Evolutionary conservation across 257 asterid species (phyloP), one percentile per base, ranked within the genome.

Genomic region (Fraxinus anomala): DNA sequence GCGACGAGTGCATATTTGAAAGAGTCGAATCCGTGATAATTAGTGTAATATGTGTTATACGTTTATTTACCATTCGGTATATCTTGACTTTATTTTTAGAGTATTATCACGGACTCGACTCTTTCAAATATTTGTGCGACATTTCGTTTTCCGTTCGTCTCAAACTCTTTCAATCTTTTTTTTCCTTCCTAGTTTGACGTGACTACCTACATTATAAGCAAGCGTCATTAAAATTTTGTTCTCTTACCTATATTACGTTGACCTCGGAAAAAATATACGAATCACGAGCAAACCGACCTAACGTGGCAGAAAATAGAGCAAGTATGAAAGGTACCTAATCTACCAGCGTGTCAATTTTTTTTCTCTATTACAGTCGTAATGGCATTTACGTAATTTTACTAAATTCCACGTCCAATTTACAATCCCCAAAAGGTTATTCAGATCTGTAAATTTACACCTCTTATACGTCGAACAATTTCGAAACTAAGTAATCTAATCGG

Each of bases 301-400:
- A 68, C 6, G 1, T 68, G 84, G 75, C 78, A 59, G 30, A 70
- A 5, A 1, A 44, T 34, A n/a, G 11, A 73, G 87, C 80, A 82
- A 77, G 76, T 80, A 42, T 24, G 0, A 0, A 1, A 0, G 2
- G 0, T 42, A 0, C 74, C n/a, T n/a, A 47, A 42, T 63, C 80
- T 44, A 26, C 47, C 73, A 56, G 84, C 81, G 80, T 68, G 80
- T 68, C 84, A 40, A 40, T 2, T 39, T 0, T 33, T 72, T 42
- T 73, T 66, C 36, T 8, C 73, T 26, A 71, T 76, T 31, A 70
- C 84, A 74, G 39, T 40, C 1, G 4, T 14, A 61, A 68, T 79
- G 89, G 88, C 69, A 79, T 2, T 39, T 33, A 14, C 68, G 87
- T 2, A 73, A 78, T 81, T 82, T 5, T 26, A 0, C 3, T 2